phyloP scores from a whole-genome alignment of 768 basidiomycete species.

The Kwoniella dendrophila region DNA sequence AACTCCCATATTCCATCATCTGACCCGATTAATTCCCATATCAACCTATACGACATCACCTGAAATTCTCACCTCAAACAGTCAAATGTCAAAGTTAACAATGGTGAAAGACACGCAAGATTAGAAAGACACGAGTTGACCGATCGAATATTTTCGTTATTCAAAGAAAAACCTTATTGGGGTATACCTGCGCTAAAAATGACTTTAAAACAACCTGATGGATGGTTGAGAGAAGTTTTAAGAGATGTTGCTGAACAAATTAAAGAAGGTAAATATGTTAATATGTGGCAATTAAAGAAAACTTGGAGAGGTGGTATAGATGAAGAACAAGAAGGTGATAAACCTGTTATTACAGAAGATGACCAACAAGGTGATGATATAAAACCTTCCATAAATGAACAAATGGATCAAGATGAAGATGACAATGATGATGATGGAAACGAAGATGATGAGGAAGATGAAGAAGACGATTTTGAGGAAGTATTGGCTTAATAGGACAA shows the following conservation, averaged over 20 bases:
- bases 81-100: conserved; percentile 20
- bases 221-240: conserved; percentile 42
- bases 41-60: too few relatives aligned
- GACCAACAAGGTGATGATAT: background rate
- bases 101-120: conserved; percentile 79
- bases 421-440: background rate
- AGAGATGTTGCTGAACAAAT: conserved; percentile 42
- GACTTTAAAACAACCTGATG: conserved; percentile 41
- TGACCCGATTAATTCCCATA: too few relatives aligned
- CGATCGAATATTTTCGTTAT: conserved; percentile 77
- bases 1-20: too few relatives aligned
- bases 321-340: conserved; percentile 3
- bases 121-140: conserved; percentile 85
- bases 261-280: conserved; percentile 36
- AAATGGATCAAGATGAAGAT: conserved; percentile 1
- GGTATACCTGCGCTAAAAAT: conserved; percentile 35
- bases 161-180: conserved; percentile 81
- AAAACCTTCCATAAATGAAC: background rate
- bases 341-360: background rate
- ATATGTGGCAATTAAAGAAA: conserved; percentile 42
- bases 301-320: conserved; percentile 19
- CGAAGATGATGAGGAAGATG: conserved; percentile 8
- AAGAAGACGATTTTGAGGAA: conserved; percentile 20
- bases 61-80: background rate
- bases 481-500: conserved; percentile 7